Base-by-base conservation (phyloP, 805 yeast species). In the Cyberlindnera japonica region DNA sequence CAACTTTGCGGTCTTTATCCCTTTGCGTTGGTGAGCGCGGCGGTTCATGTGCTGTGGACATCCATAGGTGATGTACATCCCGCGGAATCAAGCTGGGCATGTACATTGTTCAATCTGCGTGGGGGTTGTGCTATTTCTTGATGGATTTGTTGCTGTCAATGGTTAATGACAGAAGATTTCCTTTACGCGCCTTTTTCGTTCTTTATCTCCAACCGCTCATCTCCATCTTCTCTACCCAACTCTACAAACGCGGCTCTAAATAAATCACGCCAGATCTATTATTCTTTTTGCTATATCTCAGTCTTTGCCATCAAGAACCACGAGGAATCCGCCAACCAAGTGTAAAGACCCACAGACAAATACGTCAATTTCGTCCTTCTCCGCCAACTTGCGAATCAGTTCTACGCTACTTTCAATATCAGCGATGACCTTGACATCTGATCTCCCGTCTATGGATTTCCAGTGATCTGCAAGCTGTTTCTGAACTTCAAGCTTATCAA, bases 301-400 rank as follows among this genome's bases (percentile, higher is more conserved):
- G 7, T 40, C 40, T 28, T 43, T 41, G 4, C 51, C 56, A 22
- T 91, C 96, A 31, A 88, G 64, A 6, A 90, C 96, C 3, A 88
- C 89, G 27, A 93, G 64, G 42, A 93, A 75, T 0, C 98, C 99
- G 14, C 99, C 99, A 10, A 93, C 95, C 42, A 95, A 68, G 59
- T 91, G 96, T 49, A 93, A 68, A 5, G 97, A 89, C 1, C 99
- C 99, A 44, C 95, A 84, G 0, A 89, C 97, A 64, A 89, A 83
- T 2, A 88, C 95, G 48, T 88, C 89, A 17, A 78, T 63, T 7
- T 58, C 60, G 6, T 51, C 46, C 20, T 31, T 27, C 11, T 25
- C 21, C 12, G 43, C 47, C 26, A 49, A 23, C 37, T 38, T 33
- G 54, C 74, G 72, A 37, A 78, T 73, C 50, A 68, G 73, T 35